Evolutionary conservation across 352 stramenopile species (phyloP).

Genomic region (Globisporangium viniferum): DNA sequence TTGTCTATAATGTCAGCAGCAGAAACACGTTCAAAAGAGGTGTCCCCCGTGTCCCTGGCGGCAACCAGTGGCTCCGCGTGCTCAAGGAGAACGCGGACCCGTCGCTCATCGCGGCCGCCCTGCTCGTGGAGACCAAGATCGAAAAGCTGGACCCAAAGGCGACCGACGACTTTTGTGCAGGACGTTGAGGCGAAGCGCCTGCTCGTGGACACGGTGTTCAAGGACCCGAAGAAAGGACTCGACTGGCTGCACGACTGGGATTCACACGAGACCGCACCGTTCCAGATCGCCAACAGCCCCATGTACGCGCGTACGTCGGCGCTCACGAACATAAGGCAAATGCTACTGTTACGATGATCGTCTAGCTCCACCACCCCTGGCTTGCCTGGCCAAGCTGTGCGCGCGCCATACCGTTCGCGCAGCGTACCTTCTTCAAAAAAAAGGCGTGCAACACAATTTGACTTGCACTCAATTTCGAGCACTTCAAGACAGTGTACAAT

Average conservation of each 20-base stretch:
- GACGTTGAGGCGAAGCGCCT: slow-evolving; percentile 46
- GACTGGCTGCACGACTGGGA: slow-evolving; percentile 52
- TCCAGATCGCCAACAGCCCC: slow-evolving; percentile 57
- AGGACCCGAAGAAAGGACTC: slow-evolving; percentile 42
- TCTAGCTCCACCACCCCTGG: too few species aligned
- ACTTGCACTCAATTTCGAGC: too few species aligned
- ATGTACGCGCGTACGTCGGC: slow-evolving; percentile 68
- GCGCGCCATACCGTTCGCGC: too few species aligned
- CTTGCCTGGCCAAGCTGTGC: too few species aligned
- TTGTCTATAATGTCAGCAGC: slow-evolving; percentile 65
- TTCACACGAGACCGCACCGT: slow-evolving; percentile 41
- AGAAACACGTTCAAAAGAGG: slow-evolving; percentile 70
- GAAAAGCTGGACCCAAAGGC: slow-evolving; percentile 44
- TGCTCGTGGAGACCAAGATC: slow-evolving; percentile 77
- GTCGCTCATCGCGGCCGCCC: slow-evolving; percentile 43
- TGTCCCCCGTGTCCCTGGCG: slow-evolving; percentile 37
- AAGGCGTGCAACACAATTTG: too few species aligned
- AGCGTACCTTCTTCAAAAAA: too few species aligned
- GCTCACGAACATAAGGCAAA: slow-evolving; percentile 30
- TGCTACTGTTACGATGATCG: too few species aligned
- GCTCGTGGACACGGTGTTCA: slow-evolving; percentile 44
- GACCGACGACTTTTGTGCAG: slow-evolving; percentile 36
- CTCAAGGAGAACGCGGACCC: slow-evolving; percentile 66
- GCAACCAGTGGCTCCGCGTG: slow-evolving; percentile 56
- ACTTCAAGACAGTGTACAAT: too few species aligned